phyloP scores from a whole-genome alignment of 2,329 filamentous ascomycete genomes.

The Cladosporium sp. region DNA sequence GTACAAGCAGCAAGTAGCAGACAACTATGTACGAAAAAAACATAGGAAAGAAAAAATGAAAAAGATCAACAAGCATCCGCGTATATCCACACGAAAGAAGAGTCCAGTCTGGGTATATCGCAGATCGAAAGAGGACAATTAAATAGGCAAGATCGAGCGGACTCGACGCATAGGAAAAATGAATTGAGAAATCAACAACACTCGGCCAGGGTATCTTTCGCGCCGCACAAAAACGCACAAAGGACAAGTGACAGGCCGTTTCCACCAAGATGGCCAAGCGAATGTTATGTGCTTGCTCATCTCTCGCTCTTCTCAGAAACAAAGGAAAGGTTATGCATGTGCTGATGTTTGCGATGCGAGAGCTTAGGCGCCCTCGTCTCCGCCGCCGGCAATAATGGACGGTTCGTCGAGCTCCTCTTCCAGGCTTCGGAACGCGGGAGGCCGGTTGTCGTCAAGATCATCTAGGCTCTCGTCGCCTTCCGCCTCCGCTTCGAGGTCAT shows the following conservation, averaged over 20 bases:
- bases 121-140: constrained; percentile 12
- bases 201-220: constrained; percentile 15
- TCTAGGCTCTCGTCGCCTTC: constrained; percentile 29
- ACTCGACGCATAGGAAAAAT: not conserved
- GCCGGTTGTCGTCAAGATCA: constrained; percentile 25
- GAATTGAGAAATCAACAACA: not conserved
- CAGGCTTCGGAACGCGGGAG: constrained; percentile 33
- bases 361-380: constrained; percentile 17
- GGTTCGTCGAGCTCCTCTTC: constrained; percentile 26
- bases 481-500: constrained; percentile 40
- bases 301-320: constrained; percentile 14
- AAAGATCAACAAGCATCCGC: not conserved
- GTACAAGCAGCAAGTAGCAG: not conserved
- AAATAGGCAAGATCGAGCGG: not conserved
- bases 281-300: not conserved
- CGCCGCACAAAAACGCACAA: constrained; percentile 12
- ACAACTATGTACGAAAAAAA: constrained; percentile 12
- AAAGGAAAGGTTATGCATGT: constrained; percentile 12
- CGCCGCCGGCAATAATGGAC: constrained; percentile 5
- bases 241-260: constrained; percentile 1
- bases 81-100: constrained; percentile 10
- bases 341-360: not conserved
- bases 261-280: not conserved
- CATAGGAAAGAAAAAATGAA: constrained; percentile 10
- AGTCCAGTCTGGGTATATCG: constrained; percentile 26